Base-by-base conservation (phyloP, 2,329 filamentous ascomycete species). In the Coleophoma cylindrospora region DNA sequence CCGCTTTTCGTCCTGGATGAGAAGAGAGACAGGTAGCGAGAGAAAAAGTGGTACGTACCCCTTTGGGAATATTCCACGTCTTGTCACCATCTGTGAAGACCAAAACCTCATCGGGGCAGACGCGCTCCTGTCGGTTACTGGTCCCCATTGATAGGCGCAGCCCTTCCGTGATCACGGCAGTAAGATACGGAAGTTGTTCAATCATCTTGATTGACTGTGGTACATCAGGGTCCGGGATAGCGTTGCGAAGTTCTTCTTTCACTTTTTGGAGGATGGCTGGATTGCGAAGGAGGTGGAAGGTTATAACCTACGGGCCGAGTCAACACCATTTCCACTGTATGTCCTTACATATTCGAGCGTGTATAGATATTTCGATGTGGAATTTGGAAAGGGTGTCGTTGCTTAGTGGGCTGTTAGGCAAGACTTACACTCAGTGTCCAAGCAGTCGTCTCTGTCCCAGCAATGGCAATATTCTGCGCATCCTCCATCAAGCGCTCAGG, bases 111-210 rank as follows among this genome's bases (percentile, higher is more conserved):
- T 60, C 48, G 3, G 66, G 67, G 4, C 68, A 63, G 5, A 67
- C 61, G 17, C 67, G 58, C 13, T 66, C 63, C 19, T 71, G 61
- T 11, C 64, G 59, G 4, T 64, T 64, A 21, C 57, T 48, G 27
- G 67, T 63, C 21, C 64, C 66, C 50, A 60, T 67, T 4, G 65
- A 67, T 4, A 68, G 64, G 60, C 70, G 48, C 4, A 58, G 34
- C 4, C 50, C 54, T 48, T 58, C 56, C 33, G 54, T 54, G 34
- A 58, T 51, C 5, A 69, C 61, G 12, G 48, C 65, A 64, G 43
- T 43, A 14, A 70, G 48, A 47, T 65, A 69, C 6, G 67, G 65
- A 14, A 71, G 52, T 49, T 62, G 66, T 49, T 70, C 68, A 19
- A 70, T 54, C 1, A 43, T 17, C 14, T 41, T 36, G 36, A 38